Base-by-base conservation (phyloP, 1,139 yeast genomes). In the Hansenula anomala region DNA sequence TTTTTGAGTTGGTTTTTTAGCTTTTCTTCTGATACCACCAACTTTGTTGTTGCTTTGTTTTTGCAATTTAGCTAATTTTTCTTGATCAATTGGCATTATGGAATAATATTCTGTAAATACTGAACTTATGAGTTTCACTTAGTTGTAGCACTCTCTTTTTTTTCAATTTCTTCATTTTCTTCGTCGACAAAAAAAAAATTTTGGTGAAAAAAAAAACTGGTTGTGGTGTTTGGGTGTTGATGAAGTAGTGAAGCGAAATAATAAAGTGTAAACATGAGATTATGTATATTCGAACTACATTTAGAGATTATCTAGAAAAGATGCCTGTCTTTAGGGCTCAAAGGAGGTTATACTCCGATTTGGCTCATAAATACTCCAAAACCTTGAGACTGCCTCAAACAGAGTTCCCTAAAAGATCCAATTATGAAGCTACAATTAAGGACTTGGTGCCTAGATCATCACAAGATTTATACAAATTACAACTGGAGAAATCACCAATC, bases 21-120 rank as follows among this genome's bases (percentile, higher is more conserved):
- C 58, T 72, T 77, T 84, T 63, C 80, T 83, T 81, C 96, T 87
- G 70, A 80, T 78, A 70, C 95, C 96, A 68, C 90, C 94, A 58
- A 84, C 84, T 67, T 81, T 84, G 76, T 78, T 80, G 66, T 71
- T 66, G 60, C 81, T 74, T 50, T 81, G 67, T 65, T 83, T 81
- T 70, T 83, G 89, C 66, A 84, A 75, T 69, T 82, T 83, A 58
- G 90, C 92, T 73, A 84, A 74, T 69, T 84, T 84, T 69, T 80
- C 92, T 71, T 85, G 90, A 66, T 84, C 92, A 66, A 84, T 75
- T 67, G 89, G 89, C 94, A 84, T 84, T 43, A 43, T 67, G 24
- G 15, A 36, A 13, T 25, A 27, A 27, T 10, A 16, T 24, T 25
- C n/a, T 12, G 25, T 22, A 18, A 6, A 18, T 3, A 17, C 12